Base-by-base conservation (phyloP, 192 early-diverging fungal genomes). In the Umbelopsis isabellina region DNA sequence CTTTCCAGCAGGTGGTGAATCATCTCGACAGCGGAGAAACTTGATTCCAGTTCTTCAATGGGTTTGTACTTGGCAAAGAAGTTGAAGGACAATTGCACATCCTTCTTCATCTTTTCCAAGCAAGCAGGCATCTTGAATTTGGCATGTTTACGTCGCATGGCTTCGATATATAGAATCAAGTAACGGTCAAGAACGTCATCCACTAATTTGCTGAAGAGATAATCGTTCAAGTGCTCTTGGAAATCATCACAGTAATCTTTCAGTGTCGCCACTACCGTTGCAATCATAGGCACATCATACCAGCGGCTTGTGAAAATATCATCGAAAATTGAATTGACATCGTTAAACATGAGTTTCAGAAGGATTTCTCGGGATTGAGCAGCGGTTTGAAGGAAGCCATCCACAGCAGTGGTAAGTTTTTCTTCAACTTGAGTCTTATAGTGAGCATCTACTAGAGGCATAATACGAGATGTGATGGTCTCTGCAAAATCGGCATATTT, bases 201-300 rank as follows among this genome's bases (percentile, higher is more conserved):
- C 72, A 92, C 87, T 64, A 97, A 82, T 67, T 93, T 95, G 68
- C 83, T 86, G 83, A 94, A 95, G 71, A 99, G 81, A 74, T 94
- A 95, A 67, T 93, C 91, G 74, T 95, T 87, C 83, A 99, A 81
- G 72, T 94, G 91, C 66, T 83, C 83, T 68, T 87, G 86, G 71
- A 95, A 97, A 73, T 99, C 96, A 35, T 87, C 82, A 71, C 86
- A 90, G 82, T 99, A 98, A 79, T 99, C 98, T 73, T 93, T 92
- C n/a, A 98, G 80, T 20, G 97, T 98, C 67, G 90, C 95, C 20
- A 98, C 88, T 23, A 99, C 89, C 2, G 92, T 81, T 51, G 87
- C 84, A 89, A 99, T 89, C 58, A 95, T 74, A 51, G 94, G 90
- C 35, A 93, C 89, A 50, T 96, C 90, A 84, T 99, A 97, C 94